Evolutionary conservation across 257 asterid genomes (phyloP).

Genomic region (Rubia yunnanensis): DNA sequence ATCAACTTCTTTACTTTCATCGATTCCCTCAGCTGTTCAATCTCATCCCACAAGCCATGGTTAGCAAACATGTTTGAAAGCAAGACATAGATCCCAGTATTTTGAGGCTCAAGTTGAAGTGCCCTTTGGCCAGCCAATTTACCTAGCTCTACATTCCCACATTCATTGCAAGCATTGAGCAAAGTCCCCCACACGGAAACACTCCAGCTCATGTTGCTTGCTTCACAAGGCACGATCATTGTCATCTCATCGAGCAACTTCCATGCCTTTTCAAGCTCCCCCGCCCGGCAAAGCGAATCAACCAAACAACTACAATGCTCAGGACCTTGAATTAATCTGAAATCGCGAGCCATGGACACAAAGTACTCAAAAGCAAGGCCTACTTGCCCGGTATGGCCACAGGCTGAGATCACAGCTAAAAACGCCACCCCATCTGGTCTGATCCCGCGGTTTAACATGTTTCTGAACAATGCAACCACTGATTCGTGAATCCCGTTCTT

Average conservation of each 20-base stretch:
- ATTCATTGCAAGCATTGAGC: conserved; percentile 66
- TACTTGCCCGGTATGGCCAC: conserved; percentile 84
- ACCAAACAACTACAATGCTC: conserved; percentile 84
- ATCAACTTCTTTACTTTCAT: conserved; percentile 52
- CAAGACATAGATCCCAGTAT: conserved; percentile 57
- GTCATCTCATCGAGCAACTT: conserved; percentile 30
- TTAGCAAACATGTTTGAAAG: conserved; percentile 70
- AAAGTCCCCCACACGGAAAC: conserved; percentile 79
- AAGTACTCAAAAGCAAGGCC: conserved; percentile 61
- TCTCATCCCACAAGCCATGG: conserved; percentile 71
- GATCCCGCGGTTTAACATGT: conserved; percentile 56
- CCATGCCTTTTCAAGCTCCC: conserved; percentile 72
- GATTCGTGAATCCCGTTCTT: conserved; percentile 46
- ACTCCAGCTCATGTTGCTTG: conserved; percentile 10
- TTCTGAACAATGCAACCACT: conserved; percentile 43
- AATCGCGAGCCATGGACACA: conserved; percentile 47
- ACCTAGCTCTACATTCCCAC: conserved; percentile 61
- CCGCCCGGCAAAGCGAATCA: conserved; percentile 74
- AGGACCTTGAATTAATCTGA: conserved; percentile 39
- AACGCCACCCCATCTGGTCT: conserved; percentile 71
- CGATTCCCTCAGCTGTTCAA: conserved; percentile 50
- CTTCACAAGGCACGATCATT: conserved; percentile 25
- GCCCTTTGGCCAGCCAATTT: conserved; percentile 70
- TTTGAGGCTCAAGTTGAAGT: conserved; percentile 58
- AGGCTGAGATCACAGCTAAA: conserved; percentile 69